phyloP scores from a whole-genome alignment of 1,284 basidiomycete genomes.

The Somion occarium region DNA sequence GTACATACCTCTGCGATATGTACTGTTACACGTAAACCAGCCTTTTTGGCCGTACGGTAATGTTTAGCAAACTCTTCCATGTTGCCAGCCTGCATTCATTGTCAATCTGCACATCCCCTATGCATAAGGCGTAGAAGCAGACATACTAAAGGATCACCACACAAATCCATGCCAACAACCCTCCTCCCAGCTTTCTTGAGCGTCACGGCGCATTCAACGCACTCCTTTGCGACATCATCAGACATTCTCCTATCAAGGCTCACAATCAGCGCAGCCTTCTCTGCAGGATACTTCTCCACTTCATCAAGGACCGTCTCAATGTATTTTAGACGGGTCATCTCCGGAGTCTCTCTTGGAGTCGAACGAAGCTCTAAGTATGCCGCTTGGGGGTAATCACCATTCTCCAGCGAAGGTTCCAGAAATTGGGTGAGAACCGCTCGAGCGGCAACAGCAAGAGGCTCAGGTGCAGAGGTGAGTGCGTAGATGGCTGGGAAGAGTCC shows the following conservation, averaged over 20 bases:
- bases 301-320: conserved; percentile 63
- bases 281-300: conserved; percentile 48
- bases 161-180: conserved; percentile 77
- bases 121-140: neutral
- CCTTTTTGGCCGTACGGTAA: conserved; percentile 50
- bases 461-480: conserved; percentile 59
- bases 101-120: neutral
- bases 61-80: conserved; percentile 47
- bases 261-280: conserved; percentile 59
- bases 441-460: conserved; percentile 48
- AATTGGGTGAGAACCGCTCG: conserved; percentile 61
- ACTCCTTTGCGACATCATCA: conserved; percentile 43
- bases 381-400: conserved; percentile 44
- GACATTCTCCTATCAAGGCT: conserved; percentile 69
- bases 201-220: conserved; percentile 50
- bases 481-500: conserved; percentile 73
- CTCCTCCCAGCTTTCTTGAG: conserved; percentile 54
- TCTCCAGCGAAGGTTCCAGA: conserved; percentile 31
- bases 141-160: conserved; percentile 62
- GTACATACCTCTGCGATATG: conserved; percentile 73
- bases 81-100: conserved; percentile 42
- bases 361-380: conserved; percentile 71
- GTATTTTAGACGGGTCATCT: conserved; percentile 57
- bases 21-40: conserved; percentile 64
- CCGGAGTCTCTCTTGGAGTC: conserved; percentile 53